phyloP scores from a whole-genome alignment of 768 basidiomycete species.

The Kwoniella heveanensis region DNA sequence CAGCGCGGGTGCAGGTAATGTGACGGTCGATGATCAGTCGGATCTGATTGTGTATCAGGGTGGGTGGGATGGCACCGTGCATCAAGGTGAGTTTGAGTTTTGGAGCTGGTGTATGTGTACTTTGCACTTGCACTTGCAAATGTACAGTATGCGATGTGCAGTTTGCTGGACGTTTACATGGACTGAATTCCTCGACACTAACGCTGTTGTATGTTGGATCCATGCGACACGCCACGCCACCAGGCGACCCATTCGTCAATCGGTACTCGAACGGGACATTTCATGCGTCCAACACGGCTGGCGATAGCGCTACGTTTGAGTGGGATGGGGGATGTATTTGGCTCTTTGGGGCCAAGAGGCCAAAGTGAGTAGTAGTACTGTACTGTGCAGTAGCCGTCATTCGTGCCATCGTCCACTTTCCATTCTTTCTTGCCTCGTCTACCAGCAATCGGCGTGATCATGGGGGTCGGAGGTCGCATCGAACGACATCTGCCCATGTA shows the following conservation, averaged over 20 bases:
- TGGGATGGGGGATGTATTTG: not conserved
- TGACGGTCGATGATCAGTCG: conserved; percentile 6
- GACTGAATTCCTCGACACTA: too few species aligned
- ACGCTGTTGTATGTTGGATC: too few species aligned
- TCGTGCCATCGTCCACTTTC: too few species aligned
- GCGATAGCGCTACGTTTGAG: not conserved
- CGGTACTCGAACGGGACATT: conserved; percentile 5
- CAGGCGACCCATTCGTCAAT: conserved; percentile 5
- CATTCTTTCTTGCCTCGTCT: too few species aligned
- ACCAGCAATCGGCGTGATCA: too few species aligned
- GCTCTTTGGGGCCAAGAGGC: conserved; percentile 4
- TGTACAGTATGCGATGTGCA: too few species aligned
- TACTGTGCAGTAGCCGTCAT: too few species aligned
- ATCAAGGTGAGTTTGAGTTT: not conserved
- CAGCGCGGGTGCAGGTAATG: not conserved
- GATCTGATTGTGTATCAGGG: not conserved
- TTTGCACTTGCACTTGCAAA: too few species aligned
- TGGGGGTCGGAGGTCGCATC: too few species aligned
- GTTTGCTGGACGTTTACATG: too few species aligned
- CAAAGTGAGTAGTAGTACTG: not conserved
- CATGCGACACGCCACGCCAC: not conserved
- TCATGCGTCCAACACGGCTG: not conserved
- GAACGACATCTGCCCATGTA: too few species aligned
- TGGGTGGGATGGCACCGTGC: conserved; percentile 5
- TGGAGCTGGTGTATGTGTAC: too few species aligned